phyloP scores from a whole-genome alignment of 768 basidiomycete species.

The Mycena galopus region DNA sequence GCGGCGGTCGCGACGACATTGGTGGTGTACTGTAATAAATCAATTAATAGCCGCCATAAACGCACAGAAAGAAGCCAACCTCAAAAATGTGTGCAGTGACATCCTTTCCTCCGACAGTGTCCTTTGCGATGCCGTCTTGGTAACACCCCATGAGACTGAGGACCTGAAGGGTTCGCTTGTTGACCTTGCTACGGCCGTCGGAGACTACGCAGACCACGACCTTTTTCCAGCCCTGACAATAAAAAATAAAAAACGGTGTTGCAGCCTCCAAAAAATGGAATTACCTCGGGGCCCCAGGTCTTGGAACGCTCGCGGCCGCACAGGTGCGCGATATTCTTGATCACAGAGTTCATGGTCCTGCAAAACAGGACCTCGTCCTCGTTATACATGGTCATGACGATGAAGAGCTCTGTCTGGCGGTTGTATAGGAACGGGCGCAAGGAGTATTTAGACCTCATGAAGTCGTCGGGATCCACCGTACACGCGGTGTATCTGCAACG shows the following conservation, averaged over 20 bases:
- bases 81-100: conserved; percentile 96
- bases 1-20: conserved; percentile 82
- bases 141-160: conserved; percentile 89
- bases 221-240: conserved; percentile 93
- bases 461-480: conserved; percentile 92
- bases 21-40: conserved; percentile 73
- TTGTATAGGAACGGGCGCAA: conserved; percentile 84
- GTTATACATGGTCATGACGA: conserved; percentile 98
- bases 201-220: conserved; percentile 91
- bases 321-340: conserved; percentile 88
- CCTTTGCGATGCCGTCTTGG: conserved; percentile 92
- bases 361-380: conserved; percentile 87
- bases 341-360: conserved; percentile 89
- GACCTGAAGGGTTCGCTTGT: conserved; percentile 92
- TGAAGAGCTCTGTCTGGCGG: conserved; percentile 91
- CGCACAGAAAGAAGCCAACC: conserved; percentile 46
- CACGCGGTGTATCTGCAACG: conserved; percentile 94
- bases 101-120: conserved; percentile 89
- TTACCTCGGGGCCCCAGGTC: conserved; percentile 90
- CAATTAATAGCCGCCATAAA: background rate
- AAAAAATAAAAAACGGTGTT: too few species aligned
- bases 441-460: conserved; percentile 82
- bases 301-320: conserved; percentile 79
- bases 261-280: too few species aligned
- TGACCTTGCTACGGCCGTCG: conserved; percentile 88